phyloP scores from a whole-genome alignment of 768 basidiomycete species.

The Dentipellis sp. region DNA sequence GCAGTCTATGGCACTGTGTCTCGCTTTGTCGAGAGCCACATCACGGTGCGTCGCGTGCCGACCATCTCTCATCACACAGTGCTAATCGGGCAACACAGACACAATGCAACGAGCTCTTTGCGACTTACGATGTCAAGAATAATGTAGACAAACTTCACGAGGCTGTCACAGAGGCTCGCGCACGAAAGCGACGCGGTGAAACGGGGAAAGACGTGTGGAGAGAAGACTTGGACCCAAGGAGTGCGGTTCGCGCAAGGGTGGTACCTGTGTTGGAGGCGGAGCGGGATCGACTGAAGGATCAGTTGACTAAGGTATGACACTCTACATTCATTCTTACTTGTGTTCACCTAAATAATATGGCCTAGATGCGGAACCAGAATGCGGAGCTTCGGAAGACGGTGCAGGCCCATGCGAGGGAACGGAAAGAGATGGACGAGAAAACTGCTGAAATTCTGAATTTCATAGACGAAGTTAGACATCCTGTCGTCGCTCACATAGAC shows the following conservation, averaged over 20 bases:
- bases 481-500: neutral
- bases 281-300: conserved; percentile 27
- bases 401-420: conserved; percentile 36
- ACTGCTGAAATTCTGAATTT: conserved; percentile 39
- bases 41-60: conserved; percentile 22
- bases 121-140: conserved; percentile 55
- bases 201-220: conserved; percentile 53
- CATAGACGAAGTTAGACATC: conserved; percentile 39
- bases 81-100: conserved; percentile 28
- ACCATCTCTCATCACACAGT: neutral
- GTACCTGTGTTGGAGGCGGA: conserved; percentile 47
- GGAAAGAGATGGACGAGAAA: conserved; percentile 36
- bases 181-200: conserved; percentile 37
- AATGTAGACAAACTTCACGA: conserved; percentile 64
- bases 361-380: conserved; percentile 54
- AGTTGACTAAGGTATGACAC: conserved; percentile 25
- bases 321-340: neutral
- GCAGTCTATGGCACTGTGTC: conserved; percentile 47
- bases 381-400: conserved; percentile 34
- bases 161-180: conserved; percentile 57
- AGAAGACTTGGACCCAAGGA: conserved; percentile 51
- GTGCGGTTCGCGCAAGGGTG: conserved; percentile 53
- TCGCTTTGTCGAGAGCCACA: conserved; percentile 61
- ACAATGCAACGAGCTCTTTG: conserved; percentile 61
- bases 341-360: neutral